Percentiles rank a stretch among this genome's conserved stretches.
Evolutionary conservation across 352 stramenopile species (phyloP).

Genomic region (Pythium coloratum): DNA sequence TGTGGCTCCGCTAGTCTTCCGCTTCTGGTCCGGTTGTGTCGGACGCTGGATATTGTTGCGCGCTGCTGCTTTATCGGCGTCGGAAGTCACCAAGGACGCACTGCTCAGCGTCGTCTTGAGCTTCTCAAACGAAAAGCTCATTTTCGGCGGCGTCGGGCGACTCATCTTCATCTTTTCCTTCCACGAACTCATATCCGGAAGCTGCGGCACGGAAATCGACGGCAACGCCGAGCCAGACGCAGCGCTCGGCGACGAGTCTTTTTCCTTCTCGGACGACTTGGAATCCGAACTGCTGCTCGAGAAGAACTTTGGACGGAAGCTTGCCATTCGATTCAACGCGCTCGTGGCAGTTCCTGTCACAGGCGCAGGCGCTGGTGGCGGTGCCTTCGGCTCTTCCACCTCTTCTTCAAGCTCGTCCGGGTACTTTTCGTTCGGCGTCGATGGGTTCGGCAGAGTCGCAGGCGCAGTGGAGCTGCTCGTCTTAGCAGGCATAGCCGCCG

Average conservation of each 20-base stretch:
- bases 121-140: slow-evolving; percentile 43
- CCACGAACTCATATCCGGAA: slow-evolving; percentile 42
- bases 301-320: slow-evolving; percentile 27
- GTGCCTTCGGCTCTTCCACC: not conserved
- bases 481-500: not conserved
- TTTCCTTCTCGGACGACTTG: slow-evolving; percentile 19
- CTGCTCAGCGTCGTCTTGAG: slow-evolving; percentile 49
- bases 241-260: slow-evolving; percentile 12
- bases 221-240: slow-evolving; percentile 5
- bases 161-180: slow-evolving; percentile 52
- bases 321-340: slow-evolving; percentile 21
- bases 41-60: slow-evolving; percentile 55
- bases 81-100: slow-evolving; percentile 2
- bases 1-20: slow-evolving; percentile 12
- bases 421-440: slow-evolving; percentile 22
- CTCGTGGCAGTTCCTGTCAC: not conserved
- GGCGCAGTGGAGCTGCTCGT: not conserved
- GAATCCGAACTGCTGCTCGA: slow-evolving; percentile 3
- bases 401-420: slow-evolving; percentile 19
- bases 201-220: slow-evolving; percentile 23
- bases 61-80: slow-evolving; percentile 23
- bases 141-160: slow-evolving; percentile 24
- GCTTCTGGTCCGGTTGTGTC: slow-evolving; percentile 18
- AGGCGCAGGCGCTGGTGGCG: not conserved
- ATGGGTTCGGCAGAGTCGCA: slow-evolving; percentile 5